phyloP scores from a whole-genome alignment of 768 basidiomycete genomes.

The Termitomyces sp. region DNA sequence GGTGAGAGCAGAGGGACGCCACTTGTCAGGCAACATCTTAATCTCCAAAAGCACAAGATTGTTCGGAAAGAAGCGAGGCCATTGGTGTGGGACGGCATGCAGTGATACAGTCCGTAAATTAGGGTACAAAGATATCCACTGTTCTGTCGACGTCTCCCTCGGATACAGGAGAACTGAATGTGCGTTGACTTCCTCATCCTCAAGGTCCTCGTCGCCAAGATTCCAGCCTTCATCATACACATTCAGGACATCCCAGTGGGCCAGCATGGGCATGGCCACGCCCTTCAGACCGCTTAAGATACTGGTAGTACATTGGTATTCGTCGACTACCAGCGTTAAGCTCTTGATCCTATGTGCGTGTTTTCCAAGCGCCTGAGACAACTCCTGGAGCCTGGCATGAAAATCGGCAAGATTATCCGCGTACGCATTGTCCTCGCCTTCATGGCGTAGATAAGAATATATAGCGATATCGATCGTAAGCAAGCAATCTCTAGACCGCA shows the following conservation, averaged over 20 bases:
- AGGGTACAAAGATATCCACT: neutral
- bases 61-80: slow-evolving; percentile 4
- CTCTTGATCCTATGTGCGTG: slow-evolving; percentile 2
- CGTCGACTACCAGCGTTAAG: neutral
- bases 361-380: neutral
- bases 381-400: neutral
- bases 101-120: neutral
- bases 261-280: neutral
- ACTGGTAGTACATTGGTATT: slow-evolving; percentile 2
- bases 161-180: neutral
- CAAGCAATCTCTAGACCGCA: neutral
- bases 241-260: neutral
- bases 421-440: neutral
- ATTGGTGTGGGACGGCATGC: neutral
- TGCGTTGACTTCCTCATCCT: neutral
- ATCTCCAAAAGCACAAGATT: slow-evolving; percentile 2
- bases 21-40: neutral
- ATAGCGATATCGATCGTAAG: neutral
- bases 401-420: neutral
- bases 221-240: neutral
- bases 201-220: neutral
- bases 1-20: neutral
- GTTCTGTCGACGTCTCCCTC: neutral
- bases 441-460: neutral
- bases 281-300: neutral